These are phyloP conservation scores for Cystofilobasidium capitatum DNA, from an alignment of 768 basidiomycete species.

Conservation along the genomic window DNA sequence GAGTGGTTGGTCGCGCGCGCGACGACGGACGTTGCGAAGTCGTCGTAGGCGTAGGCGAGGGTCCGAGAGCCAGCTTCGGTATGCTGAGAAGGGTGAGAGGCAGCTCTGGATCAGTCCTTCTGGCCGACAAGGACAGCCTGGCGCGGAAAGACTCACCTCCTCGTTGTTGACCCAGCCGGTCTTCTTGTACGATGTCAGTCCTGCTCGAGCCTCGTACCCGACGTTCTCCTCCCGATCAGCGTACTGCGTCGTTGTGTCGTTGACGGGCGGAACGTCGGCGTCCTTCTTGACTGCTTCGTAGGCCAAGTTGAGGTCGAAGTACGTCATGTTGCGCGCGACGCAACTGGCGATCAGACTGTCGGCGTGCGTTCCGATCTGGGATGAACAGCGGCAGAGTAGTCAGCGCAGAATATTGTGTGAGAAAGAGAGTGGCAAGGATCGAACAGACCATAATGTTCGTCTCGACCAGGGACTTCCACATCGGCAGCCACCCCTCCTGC, in stretches of 20 bases:
- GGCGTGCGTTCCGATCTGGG: conserved; percentile 60
- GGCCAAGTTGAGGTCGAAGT: conserved; percentile 54
- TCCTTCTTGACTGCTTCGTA: conserved; percentile 71
- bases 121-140: not conserved
- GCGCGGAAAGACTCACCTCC: not conserved
- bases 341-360: conserved; percentile 69
- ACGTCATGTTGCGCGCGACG: conserved; percentile 52
- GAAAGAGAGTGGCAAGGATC: not conserved
- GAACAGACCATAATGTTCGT: conserved; percentile 28
- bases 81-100: conserved; percentile 44
- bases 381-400: not conserved
- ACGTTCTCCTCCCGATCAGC: conserved; percentile 56
- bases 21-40: conserved; percentile 60
- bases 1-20: conserved; percentile 50
- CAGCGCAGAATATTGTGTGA: not conserved
- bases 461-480: conserved; percentile 82
- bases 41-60: conserved; percentile 68
- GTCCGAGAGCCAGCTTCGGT: conserved; percentile 71
- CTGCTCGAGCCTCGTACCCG: conserved; percentile 65
- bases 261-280: conserved; percentile 45
- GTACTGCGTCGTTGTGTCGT: conserved; percentile 41
- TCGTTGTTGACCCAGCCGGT: conserved; percentile 71
- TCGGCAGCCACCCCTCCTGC: conserved; percentile 70
- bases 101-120: too few relatives aligned
- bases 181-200: conserved; percentile 56